Conservation (phyloP, 2,329 filamentous ascomycete species). For the Diaporthe batatas region DNA sequence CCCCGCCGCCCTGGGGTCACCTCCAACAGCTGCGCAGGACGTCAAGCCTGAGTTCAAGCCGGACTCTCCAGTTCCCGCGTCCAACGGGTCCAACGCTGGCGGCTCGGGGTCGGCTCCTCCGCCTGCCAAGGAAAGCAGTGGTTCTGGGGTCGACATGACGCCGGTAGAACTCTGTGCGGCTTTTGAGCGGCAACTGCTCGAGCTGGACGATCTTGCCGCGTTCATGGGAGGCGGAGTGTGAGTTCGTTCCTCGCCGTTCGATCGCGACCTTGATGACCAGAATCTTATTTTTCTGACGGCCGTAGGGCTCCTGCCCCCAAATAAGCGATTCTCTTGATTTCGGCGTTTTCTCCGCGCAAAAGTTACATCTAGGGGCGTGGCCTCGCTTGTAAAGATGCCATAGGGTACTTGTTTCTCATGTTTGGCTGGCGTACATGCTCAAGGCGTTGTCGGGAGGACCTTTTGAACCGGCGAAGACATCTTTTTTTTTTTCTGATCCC, state of each 20-base stretch:
- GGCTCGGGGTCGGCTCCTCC: constrained; percentile 40
- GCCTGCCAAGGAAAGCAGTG: constrained; percentile 38
- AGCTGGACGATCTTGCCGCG: constrained; percentile 71
- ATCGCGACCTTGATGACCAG: constrained; percentile 33
- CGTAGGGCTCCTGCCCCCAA: constrained; percentile 40
- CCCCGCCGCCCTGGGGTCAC: constrained; percentile 60
- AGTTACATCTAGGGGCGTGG: constrained; percentile 6
- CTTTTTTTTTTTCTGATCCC: not conserved
- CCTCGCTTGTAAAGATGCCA: constrained; percentile 7
- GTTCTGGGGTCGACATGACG: constrained; percentile 65
- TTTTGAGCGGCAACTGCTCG: constrained; percentile 71
- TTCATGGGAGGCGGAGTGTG: constrained; percentile 74
- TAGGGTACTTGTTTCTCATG: not conserved
- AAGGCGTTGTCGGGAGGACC: constrained; percentile 17
- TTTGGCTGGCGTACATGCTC: constrained; percentile 10
- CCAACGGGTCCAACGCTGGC: constrained; percentile 46
- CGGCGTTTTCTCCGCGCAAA: constrained; percentile 25
- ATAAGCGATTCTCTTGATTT: constrained; percentile 34
- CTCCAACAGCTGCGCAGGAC: constrained; percentile 46
- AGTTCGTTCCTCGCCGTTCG: constrained; percentile 43
- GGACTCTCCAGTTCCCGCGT: constrained; percentile 51
- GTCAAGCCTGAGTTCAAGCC: constrained; percentile 46
- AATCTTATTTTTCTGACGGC: constrained; percentile 37
- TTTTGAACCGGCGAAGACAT: not conserved
- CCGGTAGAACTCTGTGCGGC: constrained; percentile 69